phyloP scores from a whole-genome alignment of 495 filamentous ascomycete genomes.

The Immersiella caudata region DNA sequence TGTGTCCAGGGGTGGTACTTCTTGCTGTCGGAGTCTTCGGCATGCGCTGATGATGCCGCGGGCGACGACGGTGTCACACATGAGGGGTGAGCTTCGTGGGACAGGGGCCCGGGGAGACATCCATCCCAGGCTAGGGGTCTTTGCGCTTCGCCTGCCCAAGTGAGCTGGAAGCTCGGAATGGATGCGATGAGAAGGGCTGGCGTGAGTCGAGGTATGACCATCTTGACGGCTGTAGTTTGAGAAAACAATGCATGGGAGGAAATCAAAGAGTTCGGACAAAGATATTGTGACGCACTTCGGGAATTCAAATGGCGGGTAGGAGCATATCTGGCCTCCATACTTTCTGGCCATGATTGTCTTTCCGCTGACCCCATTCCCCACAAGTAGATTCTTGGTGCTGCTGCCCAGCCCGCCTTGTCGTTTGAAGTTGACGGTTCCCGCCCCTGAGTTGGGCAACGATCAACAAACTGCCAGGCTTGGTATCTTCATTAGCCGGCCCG shows the following conservation, averaged over 20 bases:
- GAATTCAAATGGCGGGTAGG: no score
- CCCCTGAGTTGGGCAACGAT: neutral
- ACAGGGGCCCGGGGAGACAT: slow-evolving; percentile 13
- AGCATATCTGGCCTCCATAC: slow-evolving; percentile 11
- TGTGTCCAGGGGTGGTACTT: slow-evolving; percentile 13
- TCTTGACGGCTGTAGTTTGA: neutral
- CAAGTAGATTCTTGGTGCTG: slow-evolving; percentile 8
- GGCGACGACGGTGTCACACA: neutral
- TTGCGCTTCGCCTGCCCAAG: neutral
- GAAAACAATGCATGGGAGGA: no score
- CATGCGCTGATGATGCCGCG: neutral
- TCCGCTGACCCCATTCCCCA: neutral
- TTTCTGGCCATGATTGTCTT: neutral
- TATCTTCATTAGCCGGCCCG: slow-evolving; percentile 17
- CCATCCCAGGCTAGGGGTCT: neutral
- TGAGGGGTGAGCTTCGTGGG: neutral
- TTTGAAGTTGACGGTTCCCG: slow-evolving; percentile 18
- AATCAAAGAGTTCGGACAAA: no score
- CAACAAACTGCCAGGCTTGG: slow-evolving; percentile 8
- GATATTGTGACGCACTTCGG: no score
- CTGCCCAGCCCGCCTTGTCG: slow-evolving; percentile 21
- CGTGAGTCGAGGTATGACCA: neutral
- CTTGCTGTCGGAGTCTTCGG: slow-evolving; percentile 1
- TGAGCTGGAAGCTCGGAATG: neutral
- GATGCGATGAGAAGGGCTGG: neutral